Conservation (phyloP, 2,329 filamentous ascomycete genomes). For the Aspergillus sp. region DNA sequence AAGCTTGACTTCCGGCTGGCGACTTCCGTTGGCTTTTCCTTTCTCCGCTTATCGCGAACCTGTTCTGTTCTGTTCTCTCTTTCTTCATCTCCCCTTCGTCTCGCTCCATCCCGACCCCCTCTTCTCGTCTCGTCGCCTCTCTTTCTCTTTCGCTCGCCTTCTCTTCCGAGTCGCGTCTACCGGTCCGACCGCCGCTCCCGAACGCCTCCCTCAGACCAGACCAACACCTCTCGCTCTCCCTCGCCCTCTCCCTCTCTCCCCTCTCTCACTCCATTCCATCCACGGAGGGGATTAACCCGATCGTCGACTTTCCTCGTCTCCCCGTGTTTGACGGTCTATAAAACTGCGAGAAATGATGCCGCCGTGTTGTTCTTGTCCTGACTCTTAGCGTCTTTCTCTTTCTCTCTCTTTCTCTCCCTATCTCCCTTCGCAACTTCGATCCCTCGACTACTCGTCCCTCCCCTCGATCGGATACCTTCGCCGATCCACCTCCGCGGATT, state of each 20-base stretch:
- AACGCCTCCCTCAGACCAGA: too few relatives aligned
- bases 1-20: constrained; percentile 35
- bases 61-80: constrained; percentile 8
- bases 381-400: constrained; percentile 36
- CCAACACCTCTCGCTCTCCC: too few relatives aligned
- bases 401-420: constrained; percentile 56
- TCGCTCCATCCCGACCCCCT: constrained; percentile 10
- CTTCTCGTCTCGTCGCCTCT: constrained; percentile 14
- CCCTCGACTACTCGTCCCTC: neutral
- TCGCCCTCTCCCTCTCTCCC: too few relatives aligned
- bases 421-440: constrained; percentile 29
- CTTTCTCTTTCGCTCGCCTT: constrained; percentile 37
- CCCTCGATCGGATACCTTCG: neutral
- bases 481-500: constrained; percentile 3
- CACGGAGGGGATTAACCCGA: constrained; percentile 39
- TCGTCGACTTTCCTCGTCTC: constrained; percentile 60
- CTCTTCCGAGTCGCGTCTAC: constrained; percentile 69
- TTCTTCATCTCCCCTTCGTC: constrained; percentile 11
- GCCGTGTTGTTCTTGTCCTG: neutral
- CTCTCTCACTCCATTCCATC: too few relatives aligned
- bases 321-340: constrained; percentile 74
- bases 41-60: constrained; percentile 31
- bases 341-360: neutral
- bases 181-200: too few relatives aligned
- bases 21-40: constrained; percentile 21